Percentiles rank a stretch among this genome's conserved stretches.
These are phyloP conservation scores for Monosporascus sp. DNA, from an alignment of 2,329 filamentous ascomycete species.

Conservation along the genomic window DNA sequence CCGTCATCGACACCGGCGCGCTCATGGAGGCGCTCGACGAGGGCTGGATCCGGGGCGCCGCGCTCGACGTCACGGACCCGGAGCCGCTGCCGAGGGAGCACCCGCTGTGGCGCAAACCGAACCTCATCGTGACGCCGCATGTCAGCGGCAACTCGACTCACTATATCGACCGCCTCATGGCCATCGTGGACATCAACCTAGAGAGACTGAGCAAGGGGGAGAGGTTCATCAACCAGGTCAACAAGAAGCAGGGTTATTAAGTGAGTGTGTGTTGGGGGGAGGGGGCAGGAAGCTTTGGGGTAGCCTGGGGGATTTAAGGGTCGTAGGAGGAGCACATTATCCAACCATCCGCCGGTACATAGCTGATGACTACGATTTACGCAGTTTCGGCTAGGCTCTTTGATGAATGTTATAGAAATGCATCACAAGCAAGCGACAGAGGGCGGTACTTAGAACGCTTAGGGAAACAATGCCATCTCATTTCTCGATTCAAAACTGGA, in stretches of 20 bases:
- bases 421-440: no score
- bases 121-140: slow-evolving; percentile 48
- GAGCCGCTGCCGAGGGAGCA: slow-evolving; percentile 60
- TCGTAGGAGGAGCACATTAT: no score
- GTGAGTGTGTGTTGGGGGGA: neutral
- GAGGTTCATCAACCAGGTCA: slow-evolving; percentile 26
- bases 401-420: no score
- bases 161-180: slow-evolving; percentile 20
- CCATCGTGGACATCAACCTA: slow-evolving; percentile 24
- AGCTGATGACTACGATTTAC: no score
- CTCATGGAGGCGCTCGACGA: slow-evolving; percentile 48
- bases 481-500: no score
- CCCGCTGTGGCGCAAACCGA: slow-evolving; percentile 58
- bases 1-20: slow-evolving; percentile 34
- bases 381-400: no score
- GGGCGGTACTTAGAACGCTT: no score
- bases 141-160: slow-evolving; percentile 23
- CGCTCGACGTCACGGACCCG: slow-evolving; percentile 65
- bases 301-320: no score
- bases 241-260: slow-evolving; percentile 26
- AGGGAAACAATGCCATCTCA: no score
- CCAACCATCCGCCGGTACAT: no score
- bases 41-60: slow-evolving; percentile 46
- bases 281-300: no score
- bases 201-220: slow-evolving; percentile 20